phyloP scores from a whole-genome alignment of 805 yeast species.

The Candida krabiensis region DNA sequence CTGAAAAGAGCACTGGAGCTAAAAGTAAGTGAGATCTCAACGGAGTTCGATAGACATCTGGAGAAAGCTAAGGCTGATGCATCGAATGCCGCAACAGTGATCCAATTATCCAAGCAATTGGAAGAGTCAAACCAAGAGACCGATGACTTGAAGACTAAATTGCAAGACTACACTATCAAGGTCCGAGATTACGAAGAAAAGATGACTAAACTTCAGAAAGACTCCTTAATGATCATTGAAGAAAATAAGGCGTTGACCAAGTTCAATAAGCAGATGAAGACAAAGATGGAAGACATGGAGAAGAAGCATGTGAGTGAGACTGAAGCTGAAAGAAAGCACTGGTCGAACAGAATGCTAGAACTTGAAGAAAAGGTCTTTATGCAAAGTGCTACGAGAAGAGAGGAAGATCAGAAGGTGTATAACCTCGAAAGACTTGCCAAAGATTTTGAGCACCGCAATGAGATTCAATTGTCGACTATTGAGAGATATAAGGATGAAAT shows the following conservation, averaged over 20 bases:
- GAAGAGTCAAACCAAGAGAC: conserved; percentile 33
- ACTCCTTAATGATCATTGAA: conserved; percentile 56
- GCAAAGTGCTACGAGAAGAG: conserved; percentile 48
- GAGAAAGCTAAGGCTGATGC: conserved; percentile 33
- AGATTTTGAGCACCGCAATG: conserved; percentile 52
- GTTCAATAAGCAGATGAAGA: conserved; percentile 50
- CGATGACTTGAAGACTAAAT: conserved; percentile 29
- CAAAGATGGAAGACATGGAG: conserved; percentile 47
- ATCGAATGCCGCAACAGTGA: conserved; percentile 28
- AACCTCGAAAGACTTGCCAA: conserved; percentile 52
- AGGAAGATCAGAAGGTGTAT: conserved; percentile 50
- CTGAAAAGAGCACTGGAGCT: conserved; percentile 49
- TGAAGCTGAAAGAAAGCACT: conserved; percentile 48
- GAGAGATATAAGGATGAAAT: conserved; percentile 60
- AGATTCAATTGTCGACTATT: conserved; percentile 50
- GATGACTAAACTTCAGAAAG: conserved; percentile 45
- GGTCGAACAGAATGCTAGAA: conserved; percentile 56
- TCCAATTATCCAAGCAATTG: conserved; percentile 35
- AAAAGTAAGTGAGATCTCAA: conserved; percentile 41
- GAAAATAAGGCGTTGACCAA: conserved; percentile 66
- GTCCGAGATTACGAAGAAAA: conserved; percentile 25
- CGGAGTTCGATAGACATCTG: conserved; percentile 40
- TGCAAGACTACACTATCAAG: conserved; percentile 22
- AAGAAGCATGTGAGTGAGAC: conserved; percentile 52
- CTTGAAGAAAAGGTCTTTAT: conserved; percentile 51